A percentile compares a stretch with the other conserved stretches of the same genome.
Conservation (phyloP, 176 grass and related monocot species). For the Leersia perrieri region DNA sequence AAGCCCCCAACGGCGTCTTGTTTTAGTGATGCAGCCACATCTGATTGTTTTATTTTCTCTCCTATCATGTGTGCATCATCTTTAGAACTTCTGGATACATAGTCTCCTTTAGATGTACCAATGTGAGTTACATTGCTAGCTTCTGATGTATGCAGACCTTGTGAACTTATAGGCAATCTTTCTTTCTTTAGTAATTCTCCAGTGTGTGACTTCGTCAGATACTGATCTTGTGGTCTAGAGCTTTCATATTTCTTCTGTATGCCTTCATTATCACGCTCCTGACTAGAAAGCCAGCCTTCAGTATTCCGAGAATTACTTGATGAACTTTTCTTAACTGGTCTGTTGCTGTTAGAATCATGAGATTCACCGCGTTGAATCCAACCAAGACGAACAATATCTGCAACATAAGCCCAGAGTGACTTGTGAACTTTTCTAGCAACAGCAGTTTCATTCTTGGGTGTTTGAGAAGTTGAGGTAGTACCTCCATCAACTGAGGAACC, state of each 20-base stretch:
- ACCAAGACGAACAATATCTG: constrained; percentile 85
- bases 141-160: constrained; percentile 33
- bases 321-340: constrained; percentile 69
- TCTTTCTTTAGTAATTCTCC: constrained; percentile 31
- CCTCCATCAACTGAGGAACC: constrained; percentile 35
- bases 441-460: constrained; percentile 57
- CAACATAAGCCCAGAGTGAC: constrained; percentile 86
- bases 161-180: background rate
- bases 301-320: constrained; percentile 72
- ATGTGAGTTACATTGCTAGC: constrained; percentile 10
- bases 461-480: constrained; percentile 37
- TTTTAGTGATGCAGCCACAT: constrained; percentile 23
- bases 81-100: constrained; percentile 10
- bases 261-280: constrained; percentile 56
- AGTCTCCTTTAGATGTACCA: constrained; percentile 27
- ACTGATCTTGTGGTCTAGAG: constrained; percentile 28
- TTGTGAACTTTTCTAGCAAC: constrained; percentile 55
- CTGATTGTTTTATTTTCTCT: constrained; percentile 27
- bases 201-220: constrained; percentile 24
- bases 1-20: constrained; percentile 6
- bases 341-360: constrained; percentile 45
- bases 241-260: constrained; percentile 41
- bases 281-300: constrained; percentile 81
- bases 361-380: constrained; percentile 61
- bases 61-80: constrained; percentile 11